These are phyloP conservation scores for Brassica nigra DNA, from an alignment of 345 rosid genomes.

Conservation along the genomic window DNA sequence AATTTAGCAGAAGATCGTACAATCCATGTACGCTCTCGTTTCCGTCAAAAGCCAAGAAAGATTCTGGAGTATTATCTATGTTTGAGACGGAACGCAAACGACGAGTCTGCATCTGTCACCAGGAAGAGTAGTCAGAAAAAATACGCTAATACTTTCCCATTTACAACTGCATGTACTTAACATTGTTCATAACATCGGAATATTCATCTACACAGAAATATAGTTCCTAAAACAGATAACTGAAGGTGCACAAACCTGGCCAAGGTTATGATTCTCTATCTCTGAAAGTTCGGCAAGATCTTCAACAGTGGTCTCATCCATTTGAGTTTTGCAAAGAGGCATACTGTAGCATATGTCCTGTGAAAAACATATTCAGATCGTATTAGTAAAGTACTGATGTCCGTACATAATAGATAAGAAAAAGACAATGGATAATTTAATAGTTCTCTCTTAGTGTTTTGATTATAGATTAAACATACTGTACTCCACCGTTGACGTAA, in stretches of 20 bases:
- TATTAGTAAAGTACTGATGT: conserved; percentile 6
- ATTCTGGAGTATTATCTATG: conserved; percentile 82
- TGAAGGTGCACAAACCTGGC: conserved; percentile 68
- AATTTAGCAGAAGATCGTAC: conserved; percentile 84
- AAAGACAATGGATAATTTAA: neutral
- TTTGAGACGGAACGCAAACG: conserved; percentile 53
- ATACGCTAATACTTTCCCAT: neutral
- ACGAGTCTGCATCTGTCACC: conserved; percentile 62
- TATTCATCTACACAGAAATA: neutral
- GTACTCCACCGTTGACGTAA: neutral
- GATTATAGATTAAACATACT: neutral
- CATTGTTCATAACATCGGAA: conserved; percentile 5
- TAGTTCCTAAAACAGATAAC: neutral
- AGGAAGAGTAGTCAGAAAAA: conserved; percentile 36
- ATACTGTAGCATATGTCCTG: conserved; percentile 85
- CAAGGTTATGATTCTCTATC: conserved; percentile 87
- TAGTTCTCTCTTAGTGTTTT: neutral
- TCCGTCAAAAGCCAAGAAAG: conserved; percentile 75
- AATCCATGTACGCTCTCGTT: conserved; percentile 69
- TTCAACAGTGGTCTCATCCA: conserved; percentile 74
- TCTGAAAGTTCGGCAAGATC: conserved; percentile 93
- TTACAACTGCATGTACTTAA: conserved; percentile 14
- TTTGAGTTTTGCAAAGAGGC: conserved; percentile 91
- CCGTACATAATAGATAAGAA: neutral
- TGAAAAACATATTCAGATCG: conserved; percentile 21